Conservation (phyloP, 2,329 filamentous ascomycete genomes). For the Scedosporium aurantiacum region DNA sequence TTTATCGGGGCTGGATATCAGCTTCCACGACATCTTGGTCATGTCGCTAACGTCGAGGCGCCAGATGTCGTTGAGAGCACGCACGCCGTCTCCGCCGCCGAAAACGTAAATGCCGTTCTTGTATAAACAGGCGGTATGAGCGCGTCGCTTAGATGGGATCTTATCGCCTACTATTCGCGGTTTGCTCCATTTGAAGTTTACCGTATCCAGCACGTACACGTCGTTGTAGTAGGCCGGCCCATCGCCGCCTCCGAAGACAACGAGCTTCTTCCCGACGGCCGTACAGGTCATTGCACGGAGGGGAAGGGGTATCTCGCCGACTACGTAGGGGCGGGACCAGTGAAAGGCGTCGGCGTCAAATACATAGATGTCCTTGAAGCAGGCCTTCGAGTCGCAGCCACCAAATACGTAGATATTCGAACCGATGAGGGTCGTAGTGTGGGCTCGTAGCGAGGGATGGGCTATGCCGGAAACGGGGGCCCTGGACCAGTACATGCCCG, state of each 20-base stretch:
- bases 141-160: conserved; percentile 49
- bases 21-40: conserved; percentile 57
- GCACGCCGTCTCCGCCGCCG: conserved; percentile 58
- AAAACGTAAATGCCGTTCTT: conserved; percentile 64
- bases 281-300: conserved; percentile 63
- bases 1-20: conserved; percentile 41
- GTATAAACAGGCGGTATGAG: conserved; percentile 61
- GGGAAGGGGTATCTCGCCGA: conserved; percentile 53
- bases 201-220: conserved; percentile 60
- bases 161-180: conserved; percentile 49
- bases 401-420: conserved; percentile 60
- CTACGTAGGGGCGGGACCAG: conserved; percentile 55
- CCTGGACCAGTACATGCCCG: conserved; percentile 63
- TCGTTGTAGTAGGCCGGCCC: conserved; percentile 63
- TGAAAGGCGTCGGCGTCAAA: conserved; percentile 60
- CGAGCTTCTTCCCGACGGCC: conserved; percentile 57
- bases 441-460: conserved; percentile 51
- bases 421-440: conserved; percentile 55
- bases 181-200: conserved; percentile 56
- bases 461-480: conserved; percentile 59
- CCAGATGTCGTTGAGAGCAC: conserved; percentile 62
- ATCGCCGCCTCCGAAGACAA: conserved; percentile 60
- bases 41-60: conserved; percentile 57
- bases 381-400: conserved; percentile 54
- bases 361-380: conserved; percentile 60